These are phyloP conservation scores for Fragaria ananassa DNA, from an alignment of 306 rosid genomes.

Conservation along the genomic window DNA sequence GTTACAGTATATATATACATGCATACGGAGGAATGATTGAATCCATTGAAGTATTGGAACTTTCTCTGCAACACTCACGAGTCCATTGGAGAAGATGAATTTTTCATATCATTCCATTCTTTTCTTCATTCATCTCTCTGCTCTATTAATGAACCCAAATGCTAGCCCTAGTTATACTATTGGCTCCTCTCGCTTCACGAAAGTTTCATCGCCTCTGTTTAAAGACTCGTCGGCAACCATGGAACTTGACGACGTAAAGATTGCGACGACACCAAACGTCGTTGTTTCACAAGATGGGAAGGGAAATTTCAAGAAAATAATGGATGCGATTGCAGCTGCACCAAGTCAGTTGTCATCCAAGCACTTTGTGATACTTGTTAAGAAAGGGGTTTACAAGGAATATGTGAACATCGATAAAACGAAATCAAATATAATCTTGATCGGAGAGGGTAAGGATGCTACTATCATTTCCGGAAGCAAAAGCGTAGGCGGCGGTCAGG, in stretches of 20 bases:
- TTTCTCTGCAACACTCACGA: background rate
- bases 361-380: constrained; percentile 12
- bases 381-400: constrained; percentile 15
- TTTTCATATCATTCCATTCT: background rate
- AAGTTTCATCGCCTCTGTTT: background rate
- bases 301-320: constrained; percentile 9
- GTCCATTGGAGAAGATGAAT: constrained; percentile 1
- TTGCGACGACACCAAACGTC: background rate
- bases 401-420: constrained; percentile 3
- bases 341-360: background rate
- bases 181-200: background rate
- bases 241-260: background rate
- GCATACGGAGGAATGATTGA: too few species aligned
- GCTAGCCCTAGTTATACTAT: background rate
- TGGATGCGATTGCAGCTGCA: constrained; percentile 13
- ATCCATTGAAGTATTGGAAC: too few species aligned
- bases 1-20: too few species aligned
- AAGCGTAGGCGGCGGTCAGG: background rate
- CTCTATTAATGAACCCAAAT: background rate
- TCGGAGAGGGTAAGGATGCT: constrained; percentile 23
- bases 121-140: constrained; percentile 1
- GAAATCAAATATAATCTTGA: constrained; percentile 5
- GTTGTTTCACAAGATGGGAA: constrained; percentile 4
- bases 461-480: constrained; percentile 4
- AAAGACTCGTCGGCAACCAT: background rate